Evolutionary conservation across 2,329 filamentous ascomycete species (phyloP).

Genomic region (Fusarium sororula): DNA sequence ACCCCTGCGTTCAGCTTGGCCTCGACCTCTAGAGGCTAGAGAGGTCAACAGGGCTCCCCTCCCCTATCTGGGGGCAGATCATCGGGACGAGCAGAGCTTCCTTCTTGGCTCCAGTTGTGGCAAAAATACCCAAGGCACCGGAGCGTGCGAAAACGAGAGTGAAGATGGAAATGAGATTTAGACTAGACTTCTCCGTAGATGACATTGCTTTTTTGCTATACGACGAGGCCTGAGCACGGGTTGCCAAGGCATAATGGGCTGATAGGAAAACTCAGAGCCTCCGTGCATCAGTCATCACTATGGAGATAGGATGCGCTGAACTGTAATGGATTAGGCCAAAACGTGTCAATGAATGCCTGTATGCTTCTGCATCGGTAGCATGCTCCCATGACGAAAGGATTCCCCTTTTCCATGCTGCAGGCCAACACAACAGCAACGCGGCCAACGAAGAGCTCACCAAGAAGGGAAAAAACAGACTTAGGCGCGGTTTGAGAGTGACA

Average conservation of each 20-base stretch:
- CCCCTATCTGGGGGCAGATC: conserved; percentile 1
- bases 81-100: not conserved
- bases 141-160: not conserved
- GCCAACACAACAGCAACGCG: not conserved
- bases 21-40: conserved; percentile 6
- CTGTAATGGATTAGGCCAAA: not conserved
- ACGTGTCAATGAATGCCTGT: not conserved
- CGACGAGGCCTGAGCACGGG: not conserved
- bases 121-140: not conserved
- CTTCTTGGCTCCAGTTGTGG: conserved; percentile 13
- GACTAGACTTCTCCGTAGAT: not conserved
- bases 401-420: not conserved
- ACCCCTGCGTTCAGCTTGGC: conserved; percentile 32
- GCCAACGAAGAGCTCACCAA: not conserved
- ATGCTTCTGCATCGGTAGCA: not conserved
- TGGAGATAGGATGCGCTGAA: not conserved
- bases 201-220: not conserved
- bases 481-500: conserved; percentile 17
- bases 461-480: not conserved
- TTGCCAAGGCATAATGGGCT: not conserved
- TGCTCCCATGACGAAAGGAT: not conserved
- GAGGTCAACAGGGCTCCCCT: not conserved
- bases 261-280: not conserved
- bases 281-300: not conserved
- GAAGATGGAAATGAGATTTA: not conserved